Evolutionary conservation across 1,284 basidiomycete genomes (phyloP).

Genomic region (Marasmius sp.): DNA sequence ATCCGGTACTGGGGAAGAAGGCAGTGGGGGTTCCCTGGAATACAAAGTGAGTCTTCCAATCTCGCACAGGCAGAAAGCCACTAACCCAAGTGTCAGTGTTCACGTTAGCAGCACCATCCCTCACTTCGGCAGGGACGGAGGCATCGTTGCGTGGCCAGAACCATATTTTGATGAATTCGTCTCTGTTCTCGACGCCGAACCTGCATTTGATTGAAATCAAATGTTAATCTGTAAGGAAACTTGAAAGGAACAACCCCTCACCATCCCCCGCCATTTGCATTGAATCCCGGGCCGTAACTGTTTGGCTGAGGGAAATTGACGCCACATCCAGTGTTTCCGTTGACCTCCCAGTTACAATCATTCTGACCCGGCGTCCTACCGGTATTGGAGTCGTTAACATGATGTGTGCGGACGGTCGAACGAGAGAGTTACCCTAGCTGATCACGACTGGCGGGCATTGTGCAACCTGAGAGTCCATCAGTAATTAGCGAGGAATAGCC

Average conservation of each 20-base stretch:
- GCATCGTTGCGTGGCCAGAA: constrained; percentile 51
- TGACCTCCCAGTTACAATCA: constrained; percentile 57
- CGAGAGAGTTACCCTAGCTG: constrained; percentile 48
- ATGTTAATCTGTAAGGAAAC: neutral
- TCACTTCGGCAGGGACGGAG: constrained; percentile 46
- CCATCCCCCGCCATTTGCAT: constrained; percentile 63
- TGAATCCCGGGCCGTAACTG: constrained; percentile 64
- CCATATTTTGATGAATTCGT: constrained; percentile 53
- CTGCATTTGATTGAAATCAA: constrained; percentile 19
- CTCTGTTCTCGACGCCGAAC: constrained; percentile 54
- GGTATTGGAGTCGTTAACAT: neutral
- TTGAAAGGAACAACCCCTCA: constrained; percentile 17
- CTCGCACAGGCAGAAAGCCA: neutral
- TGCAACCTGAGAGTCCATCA: constrained; percentile 43
- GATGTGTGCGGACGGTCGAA: constrained; percentile 9
- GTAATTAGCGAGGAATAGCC: neutral
- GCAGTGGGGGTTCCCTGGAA: constrained; percentile 53
- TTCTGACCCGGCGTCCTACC: constrained; percentile 34
- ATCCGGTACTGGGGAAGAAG: constrained; percentile 49
- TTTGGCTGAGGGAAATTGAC: constrained; percentile 43
- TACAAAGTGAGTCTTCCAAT: neutral
- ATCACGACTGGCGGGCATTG: constrained; percentile 49
- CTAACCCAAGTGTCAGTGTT: constrained; percentile 50
- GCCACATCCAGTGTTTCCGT: constrained; percentile 64
- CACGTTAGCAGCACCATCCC: constrained; percentile 35